Base-by-base conservation (phyloP, 2,329 filamentous ascomycete species). In the Arthrobotrys pseudoclavata region DNA sequence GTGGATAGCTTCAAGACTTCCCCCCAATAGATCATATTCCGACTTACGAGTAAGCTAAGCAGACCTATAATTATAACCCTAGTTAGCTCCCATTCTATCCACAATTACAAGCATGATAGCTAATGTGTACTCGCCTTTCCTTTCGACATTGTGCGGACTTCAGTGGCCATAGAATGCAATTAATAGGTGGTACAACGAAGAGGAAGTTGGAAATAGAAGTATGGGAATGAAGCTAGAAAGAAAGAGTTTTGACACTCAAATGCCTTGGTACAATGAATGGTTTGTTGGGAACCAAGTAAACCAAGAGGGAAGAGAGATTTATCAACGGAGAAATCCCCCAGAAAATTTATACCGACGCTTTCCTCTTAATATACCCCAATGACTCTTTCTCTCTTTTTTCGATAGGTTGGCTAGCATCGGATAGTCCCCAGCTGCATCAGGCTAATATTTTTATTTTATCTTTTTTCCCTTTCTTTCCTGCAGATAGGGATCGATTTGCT, bases 41-140 rank as follows among this genome's bases (percentile, higher is more conserved):
- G 50, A 81, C 81, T 81, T 69, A 82, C 81, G 81, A 82, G 82
- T 84, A 85, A 69, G 84, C 84, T 80, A 85, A 83, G 81, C 84
- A 84, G 80, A 84, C 84, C 83, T 85, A n/a, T 37, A 34, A 47
- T 10, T 24, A 26, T 10, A 29, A n/a, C 18, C n/a, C 31, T 22
- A 22, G 26, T 63, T 48, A 63, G 40, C 34, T 1, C 1, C 37
- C 5, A n/a, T n/a, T 40, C 9, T 31, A 40, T 45, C 15, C 29
- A 9, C 34, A 50, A 79, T 15, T 12, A 13, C 72, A 2, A 40
- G 26, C 12, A 1, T n/a, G 12, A 9, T 26, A 20, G 18, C 10
- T 2, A 24, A 4, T 24, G 40, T 22, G 15, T 31, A 31, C 75
- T 34, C 18, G 69, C 75, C 63, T 79, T 79, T 69, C 75, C 75